Evolutionary conservation across 495 filamentous ascomycete species (phyloP).

Genomic region (Chaetomium fimeti): DNA sequence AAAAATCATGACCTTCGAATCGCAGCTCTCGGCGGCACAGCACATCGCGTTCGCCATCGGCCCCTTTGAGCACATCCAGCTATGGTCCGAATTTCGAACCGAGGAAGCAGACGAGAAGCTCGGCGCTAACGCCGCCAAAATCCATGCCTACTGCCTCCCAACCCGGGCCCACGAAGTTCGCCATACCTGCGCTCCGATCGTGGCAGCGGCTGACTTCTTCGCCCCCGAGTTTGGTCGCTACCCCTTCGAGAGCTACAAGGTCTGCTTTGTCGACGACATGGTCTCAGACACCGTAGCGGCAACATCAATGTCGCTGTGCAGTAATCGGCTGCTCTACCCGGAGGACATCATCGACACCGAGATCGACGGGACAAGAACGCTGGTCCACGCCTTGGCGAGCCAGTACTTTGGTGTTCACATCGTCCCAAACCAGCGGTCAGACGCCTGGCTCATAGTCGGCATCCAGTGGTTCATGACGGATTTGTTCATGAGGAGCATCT

Average conservation of each 20-base stretch:
- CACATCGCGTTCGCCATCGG: conserved; percentile 91
- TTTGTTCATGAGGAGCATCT: conserved; percentile 80
- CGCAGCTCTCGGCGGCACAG: conserved; percentile 66
- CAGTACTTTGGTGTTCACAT: conserved; percentile 94
- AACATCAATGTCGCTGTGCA: conserved; percentile 84
- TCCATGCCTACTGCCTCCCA: conserved; percentile 89
- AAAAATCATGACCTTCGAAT: conserved; percentile 80
- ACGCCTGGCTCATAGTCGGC: conserved; percentile 89
- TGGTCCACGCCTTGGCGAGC: conserved; percentile 81
- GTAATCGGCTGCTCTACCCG: conserved; percentile 78
- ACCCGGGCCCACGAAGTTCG: conserved; percentile 72
- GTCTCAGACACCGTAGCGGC: conserved; percentile 67
- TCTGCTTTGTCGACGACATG: conserved; percentile 92
- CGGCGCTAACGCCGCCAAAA: conserved; percentile 73
- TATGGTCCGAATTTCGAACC: conserved; percentile 78
- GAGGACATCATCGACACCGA: conserved; percentile 78
- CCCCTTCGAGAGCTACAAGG: conserved; percentile 81
- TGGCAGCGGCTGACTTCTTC: conserved; percentile 76
- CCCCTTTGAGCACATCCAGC: conserved; percentile 88
- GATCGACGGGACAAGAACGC: conserved; percentile 68
- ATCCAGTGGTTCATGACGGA: conserved; percentile 92
- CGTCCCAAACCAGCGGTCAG: conserved; percentile 71
- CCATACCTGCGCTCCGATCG: conserved; percentile 66
- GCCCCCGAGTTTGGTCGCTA: conserved; percentile 80
- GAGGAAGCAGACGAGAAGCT: conserved; percentile 88